Base-by-base conservation (phyloP, 2,329 filamentous ascomycete genomes). In the Cordyceps cicadae region DNA sequence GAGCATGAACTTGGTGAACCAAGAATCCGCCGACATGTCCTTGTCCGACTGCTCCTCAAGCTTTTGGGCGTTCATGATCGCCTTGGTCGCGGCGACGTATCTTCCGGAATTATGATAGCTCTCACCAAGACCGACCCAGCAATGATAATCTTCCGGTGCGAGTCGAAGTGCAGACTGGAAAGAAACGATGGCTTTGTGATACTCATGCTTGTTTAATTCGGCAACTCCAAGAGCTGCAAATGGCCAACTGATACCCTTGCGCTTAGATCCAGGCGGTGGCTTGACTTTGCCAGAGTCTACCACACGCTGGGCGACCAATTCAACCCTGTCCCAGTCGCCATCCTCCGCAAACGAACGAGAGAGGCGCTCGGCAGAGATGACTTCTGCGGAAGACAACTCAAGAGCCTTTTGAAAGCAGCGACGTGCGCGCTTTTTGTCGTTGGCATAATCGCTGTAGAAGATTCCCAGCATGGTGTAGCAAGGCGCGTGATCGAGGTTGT, bases 1-100 rank as follows among this genome's bases (percentile, higher is more conserved):
- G 63, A 97, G 83, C 87, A 99, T 95, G 72, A 97, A 97, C 70
- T 90, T 90, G 8, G 92, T 92, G 71, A 97, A 99, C 94, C 94
- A 99, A 11, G 84, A 88, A 66, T 95, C 89, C 0, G 83, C 85
- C 2, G 74, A 70, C 0, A 70, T 82, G 73, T 69, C 80, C 69
- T n/a, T 78, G 72, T 70, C 66, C 0, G 82, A 72, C 1, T 80
- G 79, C 32, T 83, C 79, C 64, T 93, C 89, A 5, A 96, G 79
- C 59, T 82, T 83, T 69, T 93, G 87, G 0, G 93, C 94, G 69
- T 96, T 89, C 39, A 89, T 79, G 66, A 97, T 94, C 0, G 94
- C 92, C 69, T 94, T 93, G 3, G 89, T 90, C 0, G 94, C 93
- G n/a, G 94, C 93, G 62, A 97, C 89, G 69, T 95, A 95, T 64